These are phyloP conservation scores for Spirogloea muscicola DNA, from an alignment of 139 green algal species.

Conservation along the genomic window DNA sequence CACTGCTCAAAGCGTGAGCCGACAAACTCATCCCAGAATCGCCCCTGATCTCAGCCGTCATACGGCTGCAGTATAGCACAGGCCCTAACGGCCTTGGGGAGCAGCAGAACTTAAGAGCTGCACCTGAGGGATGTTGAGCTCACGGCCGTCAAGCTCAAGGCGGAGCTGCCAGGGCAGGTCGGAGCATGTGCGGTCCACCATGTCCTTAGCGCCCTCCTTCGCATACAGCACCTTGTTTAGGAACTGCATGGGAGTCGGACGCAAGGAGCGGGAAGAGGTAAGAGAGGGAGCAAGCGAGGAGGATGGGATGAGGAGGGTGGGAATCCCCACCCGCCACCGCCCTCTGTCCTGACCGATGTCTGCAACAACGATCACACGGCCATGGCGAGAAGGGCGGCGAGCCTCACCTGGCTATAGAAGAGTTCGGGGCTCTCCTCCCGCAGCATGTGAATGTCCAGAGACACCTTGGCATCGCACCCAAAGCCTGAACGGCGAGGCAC, in stretches of 20 bases:
- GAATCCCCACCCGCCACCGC: too few relatives aligned
- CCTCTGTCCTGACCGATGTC: too few relatives aligned
- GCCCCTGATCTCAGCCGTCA: too few relatives aligned
- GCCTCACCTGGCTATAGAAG: constrained; percentile 44
- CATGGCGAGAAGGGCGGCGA: neutral
- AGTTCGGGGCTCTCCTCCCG: constrained; percentile 55
- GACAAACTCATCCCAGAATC: too few relatives aligned
- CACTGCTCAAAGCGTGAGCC: too few relatives aligned
- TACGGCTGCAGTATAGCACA: too few relatives aligned
- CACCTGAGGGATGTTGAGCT: constrained; percentile 48
- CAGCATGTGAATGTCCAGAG: constrained; percentile 71
- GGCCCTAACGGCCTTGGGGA: too few relatives aligned
- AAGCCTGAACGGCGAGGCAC: constrained; percentile 4
- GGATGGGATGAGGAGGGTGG: too few relatives aligned
- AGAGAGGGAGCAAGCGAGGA: too few relatives aligned
- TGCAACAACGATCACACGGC: too few relatives aligned
- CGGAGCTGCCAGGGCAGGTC: constrained; percentile 57
- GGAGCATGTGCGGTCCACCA: constrained; percentile 59
- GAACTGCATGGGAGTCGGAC: constrained; percentile 24
- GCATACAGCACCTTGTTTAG: constrained; percentile 77
- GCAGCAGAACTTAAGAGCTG: too few relatives aligned
- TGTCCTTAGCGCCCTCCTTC: constrained; percentile 65
- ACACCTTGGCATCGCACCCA: constrained; percentile 51
- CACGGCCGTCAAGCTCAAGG: constrained; percentile 65
- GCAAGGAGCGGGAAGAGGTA: too few relatives aligned